Conservation (phyloP, 2,329 filamentous ascomycete genomes). For the Truncatella angustata region DNA sequence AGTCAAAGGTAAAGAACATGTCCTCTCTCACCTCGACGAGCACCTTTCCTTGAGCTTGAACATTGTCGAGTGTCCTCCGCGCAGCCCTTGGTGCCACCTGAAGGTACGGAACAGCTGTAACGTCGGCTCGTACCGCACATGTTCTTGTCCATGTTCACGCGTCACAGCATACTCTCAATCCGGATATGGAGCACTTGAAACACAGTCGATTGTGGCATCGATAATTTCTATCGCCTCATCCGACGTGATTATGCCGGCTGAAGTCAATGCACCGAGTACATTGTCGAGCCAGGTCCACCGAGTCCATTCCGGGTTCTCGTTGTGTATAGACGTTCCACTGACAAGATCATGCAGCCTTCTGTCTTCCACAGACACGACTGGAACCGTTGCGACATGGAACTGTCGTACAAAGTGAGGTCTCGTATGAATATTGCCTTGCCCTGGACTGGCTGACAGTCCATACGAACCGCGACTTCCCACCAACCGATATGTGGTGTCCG, state of each 20-base stretch:
- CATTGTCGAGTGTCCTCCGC: too few species aligned
- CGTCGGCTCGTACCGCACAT: too few species aligned
- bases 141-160: neutral
- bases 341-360: constrained; percentile 11
- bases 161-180: neutral
- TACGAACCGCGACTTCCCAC: constrained; percentile 25
- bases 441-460: constrained; percentile 21
- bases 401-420: constrained; percentile 26
- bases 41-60: too few species aligned
- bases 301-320: constrained; percentile 13
- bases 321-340: constrained; percentile 1
- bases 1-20: too few species aligned
- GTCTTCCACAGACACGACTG: constrained; percentile 4
- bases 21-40: too few species aligned
- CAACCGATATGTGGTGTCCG: constrained; percentile 28
- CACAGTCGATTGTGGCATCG: constrained; percentile 11
- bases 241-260: constrained; percentile 5
- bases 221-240: constrained; percentile 11
- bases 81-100: too few species aligned
- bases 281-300: constrained; percentile 14
- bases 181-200: neutral
- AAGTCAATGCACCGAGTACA: constrained; percentile 10
- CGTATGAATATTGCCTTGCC: constrained; percentile 22
- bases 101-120: too few species aligned
- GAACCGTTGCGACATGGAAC: constrained; percentile 13